Conservation (phyloP, 1,284 basidiomycete species). For the Apiotrichum siamense region DNA sequence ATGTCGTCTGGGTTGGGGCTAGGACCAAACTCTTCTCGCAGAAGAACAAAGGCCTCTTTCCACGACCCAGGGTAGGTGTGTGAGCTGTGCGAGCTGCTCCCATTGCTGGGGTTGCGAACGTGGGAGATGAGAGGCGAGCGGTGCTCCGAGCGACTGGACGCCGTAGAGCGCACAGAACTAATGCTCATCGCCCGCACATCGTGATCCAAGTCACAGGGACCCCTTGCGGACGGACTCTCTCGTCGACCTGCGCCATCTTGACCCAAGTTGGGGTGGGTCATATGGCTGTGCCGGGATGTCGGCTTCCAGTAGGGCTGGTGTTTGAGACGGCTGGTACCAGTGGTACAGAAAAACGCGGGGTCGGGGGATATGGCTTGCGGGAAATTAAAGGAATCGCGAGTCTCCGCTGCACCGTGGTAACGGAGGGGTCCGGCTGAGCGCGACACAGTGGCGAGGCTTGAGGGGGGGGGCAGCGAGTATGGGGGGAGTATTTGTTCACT, state of each 20-base stretch:
- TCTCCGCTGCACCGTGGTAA: background rate
- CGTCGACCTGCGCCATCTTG: no score
- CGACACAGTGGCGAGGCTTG: background rate
- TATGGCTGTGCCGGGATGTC: no score
- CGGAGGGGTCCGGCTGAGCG: background rate
- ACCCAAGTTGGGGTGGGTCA: no score
- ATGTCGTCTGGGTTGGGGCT: conserved; percentile 1
- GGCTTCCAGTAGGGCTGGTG: no score
- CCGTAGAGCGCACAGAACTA: no score
- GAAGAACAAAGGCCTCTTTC: background rate
- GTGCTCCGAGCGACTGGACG: background rate
- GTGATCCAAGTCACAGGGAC: no score
- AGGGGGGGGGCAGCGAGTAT: background rate
- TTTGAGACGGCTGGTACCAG: no score
- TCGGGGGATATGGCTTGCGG: no score
- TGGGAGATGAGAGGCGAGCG: background rate
- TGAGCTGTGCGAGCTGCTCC: background rate
- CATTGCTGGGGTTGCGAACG: background rate
- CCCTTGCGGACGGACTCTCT: no score
- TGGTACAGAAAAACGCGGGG: no score
- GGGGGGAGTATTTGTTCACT: no score
- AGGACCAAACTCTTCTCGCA: conserved; percentile 3
- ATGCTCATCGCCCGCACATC: no score
- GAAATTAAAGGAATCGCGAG: background rate
- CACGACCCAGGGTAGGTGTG: background rate